Percentiles rank a stretch among this genome's conserved stretches.
Evolutionary conservation across 179 eudicot species (phyloP).

Genomic region (Silene vulgaris): DNA sequence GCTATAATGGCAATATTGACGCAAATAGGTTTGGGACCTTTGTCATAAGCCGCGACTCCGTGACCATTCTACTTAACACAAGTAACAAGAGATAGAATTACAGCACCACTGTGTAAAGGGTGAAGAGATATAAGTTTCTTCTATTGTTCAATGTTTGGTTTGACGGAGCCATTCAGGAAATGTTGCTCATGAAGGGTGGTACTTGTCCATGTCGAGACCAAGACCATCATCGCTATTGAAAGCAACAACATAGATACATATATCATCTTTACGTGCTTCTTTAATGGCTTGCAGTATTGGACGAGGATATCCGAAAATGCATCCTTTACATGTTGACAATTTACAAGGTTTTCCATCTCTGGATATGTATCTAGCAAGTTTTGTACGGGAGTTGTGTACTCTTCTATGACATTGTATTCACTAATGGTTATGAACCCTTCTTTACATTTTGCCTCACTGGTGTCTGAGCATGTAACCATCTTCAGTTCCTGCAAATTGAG

Average conservation of each 20-base stretch:
- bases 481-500: conserved; percentile 37
- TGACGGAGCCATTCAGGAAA: conserved; percentile 22
- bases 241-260: conserved; percentile 49
- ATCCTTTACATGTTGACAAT: conserved; percentile 54
- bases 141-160: conserved; percentile 23
- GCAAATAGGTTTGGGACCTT: not conserved
- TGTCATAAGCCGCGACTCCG: not conserved
- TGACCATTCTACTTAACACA: not conserved
- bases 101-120: not conserved
- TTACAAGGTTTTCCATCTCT: conserved; percentile 54
- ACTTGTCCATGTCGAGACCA: conserved; percentile 42
- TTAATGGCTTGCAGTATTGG: conserved; percentile 56
- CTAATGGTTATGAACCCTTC: conserved; percentile 33
- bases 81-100: not conserved
- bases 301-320: conserved; percentile 54
- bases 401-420: conserved; percentile 34
- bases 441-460: conserved; percentile 34
- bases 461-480: conserved; percentile 46
- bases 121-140: not conserved
- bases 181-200: conserved; percentile 33
- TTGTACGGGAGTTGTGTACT: conserved; percentile 53
- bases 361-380: conserved; percentile 52
- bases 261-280: conserved; percentile 38
- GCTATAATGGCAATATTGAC: not conserved
- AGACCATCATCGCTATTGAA: conserved; percentile 42